These are phyloP conservation scores for Pleurostoma richardsiae DNA, from an alignment of 2,329 filamentous ascomycete species.

Conservation along the genomic window DNA sequence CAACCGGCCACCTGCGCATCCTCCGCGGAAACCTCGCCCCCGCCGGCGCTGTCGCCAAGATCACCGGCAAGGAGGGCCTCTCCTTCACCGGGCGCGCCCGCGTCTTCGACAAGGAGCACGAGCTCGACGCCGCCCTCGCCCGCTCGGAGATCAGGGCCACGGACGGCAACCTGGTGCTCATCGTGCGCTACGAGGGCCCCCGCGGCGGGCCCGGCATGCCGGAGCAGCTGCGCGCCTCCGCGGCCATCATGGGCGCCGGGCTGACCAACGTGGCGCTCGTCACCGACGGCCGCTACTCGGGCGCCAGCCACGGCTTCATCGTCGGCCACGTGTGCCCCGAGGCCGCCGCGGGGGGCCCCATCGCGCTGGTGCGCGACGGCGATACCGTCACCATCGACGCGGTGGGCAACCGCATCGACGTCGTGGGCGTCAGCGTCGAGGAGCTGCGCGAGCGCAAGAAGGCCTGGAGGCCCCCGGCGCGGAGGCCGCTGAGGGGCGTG, in stretches of 20 bases:
- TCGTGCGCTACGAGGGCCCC: constrained; percentile 91
- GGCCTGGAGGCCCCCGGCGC: constrained; percentile 62
- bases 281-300: constrained; percentile 86
- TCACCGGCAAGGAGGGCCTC: constrained; percentile 90
- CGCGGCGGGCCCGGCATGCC: constrained; percentile 95
- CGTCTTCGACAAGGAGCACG: constrained; percentile 82
- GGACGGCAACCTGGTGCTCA: constrained; percentile 75
- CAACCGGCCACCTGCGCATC: constrained; percentile 82
- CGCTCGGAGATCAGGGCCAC: constrained; percentile 45
- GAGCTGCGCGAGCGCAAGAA: constrained; percentile 58
- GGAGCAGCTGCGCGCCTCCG: constrained; percentile 83
- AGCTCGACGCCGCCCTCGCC: constrained; percentile 69
- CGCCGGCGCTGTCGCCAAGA: constrained; percentile 87
- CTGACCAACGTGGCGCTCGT: constrained; percentile 85
- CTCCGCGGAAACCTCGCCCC: constrained; percentile 84
- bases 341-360: constrained; percentile 81
- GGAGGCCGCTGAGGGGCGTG: constrained; percentile 73
- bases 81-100: constrained; percentile 74
- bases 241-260: constrained; percentile 88
- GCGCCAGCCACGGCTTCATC: constrained; percentile 87
- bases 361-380: constrained; percentile 75
- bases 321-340: constrained; percentile 92
- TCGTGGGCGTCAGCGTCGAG: constrained; percentile 57
- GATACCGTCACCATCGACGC: constrained; percentile 86
- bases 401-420: constrained; percentile 68